These are phyloP conservation scores for Clitopilus passeckerianus DNA, from an alignment of 768 basidiomycete genomes.

Conservation along the genomic window DNA sequence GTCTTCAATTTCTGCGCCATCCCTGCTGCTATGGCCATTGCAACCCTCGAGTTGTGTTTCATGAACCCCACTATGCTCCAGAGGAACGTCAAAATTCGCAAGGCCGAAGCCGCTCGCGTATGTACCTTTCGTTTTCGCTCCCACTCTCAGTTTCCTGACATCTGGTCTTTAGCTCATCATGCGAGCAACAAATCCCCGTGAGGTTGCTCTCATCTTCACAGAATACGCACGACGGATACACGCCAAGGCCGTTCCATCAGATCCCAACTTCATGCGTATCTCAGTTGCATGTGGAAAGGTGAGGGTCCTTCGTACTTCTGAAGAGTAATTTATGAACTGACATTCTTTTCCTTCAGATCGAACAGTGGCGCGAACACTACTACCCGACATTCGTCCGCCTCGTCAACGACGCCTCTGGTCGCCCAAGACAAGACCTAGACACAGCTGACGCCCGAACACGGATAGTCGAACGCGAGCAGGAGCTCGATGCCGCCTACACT, in stretches of 20 bases:
- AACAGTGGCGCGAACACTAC: constrained; percentile 89
- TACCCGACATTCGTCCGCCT: constrained; percentile 85
- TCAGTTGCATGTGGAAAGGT: constrained; percentile 85
- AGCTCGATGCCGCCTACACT: constrained; percentile 30
- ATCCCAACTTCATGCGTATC: constrained; percentile 83
- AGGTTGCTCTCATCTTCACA: constrained; percentile 86
- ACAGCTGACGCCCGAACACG: constrained; percentile 51
- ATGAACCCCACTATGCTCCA: constrained; percentile 88
- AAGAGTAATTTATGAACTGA: constrained; percentile 4
- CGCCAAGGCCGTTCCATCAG: constrained; percentile 67
- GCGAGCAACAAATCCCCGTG: constrained; percentile 86
- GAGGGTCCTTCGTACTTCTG: constrained; percentile 13
- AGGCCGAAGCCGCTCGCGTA: constrained; percentile 82
- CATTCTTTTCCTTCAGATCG: constrained; percentile 51
- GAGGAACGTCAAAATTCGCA: constrained; percentile 91
- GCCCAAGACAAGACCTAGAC: constrained; percentile 29
- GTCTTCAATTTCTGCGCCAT: constrained; percentile 97
- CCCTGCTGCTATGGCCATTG: constrained; percentile 93
- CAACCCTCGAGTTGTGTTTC: constrained; percentile 87
- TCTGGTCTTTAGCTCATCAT: constrained; percentile 68
- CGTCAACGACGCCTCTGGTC: constrained; percentile 14
- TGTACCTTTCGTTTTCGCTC: constrained; percentile 14
- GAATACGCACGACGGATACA: constrained; percentile 81
- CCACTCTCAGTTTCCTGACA: not conserved
- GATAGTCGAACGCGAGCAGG: constrained; percentile 40